Percentiles rank a stretch among this genome's conserved stretches.
phyloP scores from a whole-genome alignment of 805 yeast genomes.

The Teunomyces kruisii region DNA sequence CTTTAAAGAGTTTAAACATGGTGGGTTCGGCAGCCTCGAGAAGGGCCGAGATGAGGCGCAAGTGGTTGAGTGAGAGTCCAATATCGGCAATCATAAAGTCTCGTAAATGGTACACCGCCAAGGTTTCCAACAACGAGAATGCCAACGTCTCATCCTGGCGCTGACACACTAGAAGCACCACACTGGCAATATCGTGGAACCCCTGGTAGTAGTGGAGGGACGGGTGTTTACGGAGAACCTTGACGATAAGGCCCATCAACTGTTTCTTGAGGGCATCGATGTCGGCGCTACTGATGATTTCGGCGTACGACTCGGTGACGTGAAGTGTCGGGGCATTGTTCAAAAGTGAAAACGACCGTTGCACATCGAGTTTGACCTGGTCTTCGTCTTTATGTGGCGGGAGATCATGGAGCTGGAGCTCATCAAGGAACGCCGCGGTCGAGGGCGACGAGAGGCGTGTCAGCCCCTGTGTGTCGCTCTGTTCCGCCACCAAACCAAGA shows the following conservation, averaged over 20 bases:
- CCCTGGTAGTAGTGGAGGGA: constrained; percentile 84
- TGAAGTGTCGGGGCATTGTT: constrained; percentile 27
- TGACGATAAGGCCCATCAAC: constrained; percentile 46
- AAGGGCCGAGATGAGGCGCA: constrained; percentile 64
- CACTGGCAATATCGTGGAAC: constrained; percentile 80
- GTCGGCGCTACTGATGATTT: constrained; percentile 32
- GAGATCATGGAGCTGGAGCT: constrained; percentile 24
- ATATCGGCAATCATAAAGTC: constrained; percentile 83
- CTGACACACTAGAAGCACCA: constrained; percentile 55
- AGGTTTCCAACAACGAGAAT: constrained; percentile 48
- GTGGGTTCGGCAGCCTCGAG: constrained; percentile 48
- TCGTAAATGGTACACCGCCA: constrained; percentile 64
- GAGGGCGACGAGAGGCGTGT: background rate
- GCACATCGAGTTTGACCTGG: constrained; percentile 78
- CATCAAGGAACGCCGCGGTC: constrained; percentile 5
- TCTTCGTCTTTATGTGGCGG: constrained; percentile 67
- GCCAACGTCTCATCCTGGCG: constrained; percentile 29
- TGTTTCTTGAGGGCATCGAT: constrained; percentile 36
- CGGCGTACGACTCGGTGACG: constrained; percentile 27
- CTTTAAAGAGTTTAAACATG: constrained; percentile 44
- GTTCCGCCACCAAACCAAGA: constrained; percentile 25
- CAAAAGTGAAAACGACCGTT: constrained; percentile 58
- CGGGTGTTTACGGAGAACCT: constrained; percentile 61
- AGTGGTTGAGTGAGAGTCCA: constrained; percentile 62
- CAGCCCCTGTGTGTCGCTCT: background rate